Evolutionary conservation across 768 basidiomycete genomes (phyloP).

Genomic region (Piloderma croceum): DNA sequence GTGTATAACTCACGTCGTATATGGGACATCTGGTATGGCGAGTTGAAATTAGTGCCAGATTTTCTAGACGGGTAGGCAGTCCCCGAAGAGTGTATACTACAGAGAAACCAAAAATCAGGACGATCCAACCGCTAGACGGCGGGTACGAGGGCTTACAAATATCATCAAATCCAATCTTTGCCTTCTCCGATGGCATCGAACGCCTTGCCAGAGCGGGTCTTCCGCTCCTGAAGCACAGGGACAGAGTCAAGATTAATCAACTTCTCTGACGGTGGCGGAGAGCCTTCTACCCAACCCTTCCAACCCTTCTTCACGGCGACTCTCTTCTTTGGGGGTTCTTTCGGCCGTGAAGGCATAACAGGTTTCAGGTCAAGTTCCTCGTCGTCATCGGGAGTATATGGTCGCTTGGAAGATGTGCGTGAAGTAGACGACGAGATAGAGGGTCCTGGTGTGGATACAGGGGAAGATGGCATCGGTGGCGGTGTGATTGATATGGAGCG

Average conservation of each 20-base stretch:
- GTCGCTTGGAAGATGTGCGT: slow-evolving; percentile 74
- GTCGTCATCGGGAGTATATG: slow-evolving; percentile 66
- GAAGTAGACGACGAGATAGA: slow-evolving; percentile 71
- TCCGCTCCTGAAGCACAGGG: slow-evolving; percentile 63
- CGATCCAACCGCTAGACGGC: no score
- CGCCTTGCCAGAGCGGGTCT: slow-evolving; percentile 79
- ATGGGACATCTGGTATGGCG: no score
- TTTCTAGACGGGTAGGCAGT: no score
- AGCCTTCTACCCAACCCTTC: slow-evolving; percentile 91
- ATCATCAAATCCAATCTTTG: slow-evolving; percentile 63
- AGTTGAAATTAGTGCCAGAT: no score
- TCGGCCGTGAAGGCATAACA: slow-evolving; percentile 20
- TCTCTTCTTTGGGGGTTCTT: slow-evolving; percentile 52
- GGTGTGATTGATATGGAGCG: slow-evolving; percentile 73
- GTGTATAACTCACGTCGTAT: no score
- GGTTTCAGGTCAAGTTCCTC: slow-evolving; percentile 30
- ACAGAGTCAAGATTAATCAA: slow-evolving; percentile 77
- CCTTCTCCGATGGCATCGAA: slow-evolving; percentile 80
- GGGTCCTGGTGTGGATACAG: slow-evolving; percentile 69
- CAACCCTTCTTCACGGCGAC: slow-evolving; percentile 72
- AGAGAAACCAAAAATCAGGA: no score
- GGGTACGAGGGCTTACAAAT: no score
- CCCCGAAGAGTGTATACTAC: no score
- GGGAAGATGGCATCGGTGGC: slow-evolving; percentile 60
- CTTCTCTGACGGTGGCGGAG: slow-evolving; percentile 65